Base-by-base conservation (phyloP, 2,329 filamentous ascomycete genomes). In the Alternaria sp. region DNA sequence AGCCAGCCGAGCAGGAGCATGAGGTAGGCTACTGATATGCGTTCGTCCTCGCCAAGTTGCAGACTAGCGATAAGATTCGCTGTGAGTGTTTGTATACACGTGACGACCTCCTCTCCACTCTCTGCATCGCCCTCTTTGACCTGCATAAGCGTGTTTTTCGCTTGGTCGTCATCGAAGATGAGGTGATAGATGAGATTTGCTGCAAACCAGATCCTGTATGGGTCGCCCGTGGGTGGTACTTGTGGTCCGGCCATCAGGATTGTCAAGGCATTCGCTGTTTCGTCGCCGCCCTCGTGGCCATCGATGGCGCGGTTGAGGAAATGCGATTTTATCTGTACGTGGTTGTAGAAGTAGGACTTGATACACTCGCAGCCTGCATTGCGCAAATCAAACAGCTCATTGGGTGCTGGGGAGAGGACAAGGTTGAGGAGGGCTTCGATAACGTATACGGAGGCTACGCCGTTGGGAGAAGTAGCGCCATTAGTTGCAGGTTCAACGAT, bases 371-470 rank as follows among this genome's bases (percentile, higher is more conserved):
- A 95, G 22, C 92, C 93, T 20, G 94, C 92, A 72, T 93, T 87
- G 25, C 95, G 89, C 38, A 94, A 84, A 77, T 97, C 90, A 68
- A 97, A 91, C 36, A 91, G 84, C 54, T 89, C 85, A 20, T 87
- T 80, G 0, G 89, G 82, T 30, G 90, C 85, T 22, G 90, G 83
- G 57, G 89, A 89, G 9, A 99, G 83, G 0, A 91, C 89, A 44
- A 97, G 82, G 69, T 97, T 93, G 49, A 99, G 84, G 18, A 99
- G 83, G 2, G 92, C 95, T 78, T 98, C 94, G 71, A 99, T 97
- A 30, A 99, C 93, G 79, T 97, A 97, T 34, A 94, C 88, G 57
- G 87, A 86, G 14, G 84, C 81, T 10, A 84, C 78, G n/a, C 83
- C 85, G 61, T 88, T 87, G 5, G 78, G 70, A 7, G 70, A 63